Evolutionary conservation across 352 stramenopile species (phyloP).

Genomic region (Pythium insidiosum): DNA sequence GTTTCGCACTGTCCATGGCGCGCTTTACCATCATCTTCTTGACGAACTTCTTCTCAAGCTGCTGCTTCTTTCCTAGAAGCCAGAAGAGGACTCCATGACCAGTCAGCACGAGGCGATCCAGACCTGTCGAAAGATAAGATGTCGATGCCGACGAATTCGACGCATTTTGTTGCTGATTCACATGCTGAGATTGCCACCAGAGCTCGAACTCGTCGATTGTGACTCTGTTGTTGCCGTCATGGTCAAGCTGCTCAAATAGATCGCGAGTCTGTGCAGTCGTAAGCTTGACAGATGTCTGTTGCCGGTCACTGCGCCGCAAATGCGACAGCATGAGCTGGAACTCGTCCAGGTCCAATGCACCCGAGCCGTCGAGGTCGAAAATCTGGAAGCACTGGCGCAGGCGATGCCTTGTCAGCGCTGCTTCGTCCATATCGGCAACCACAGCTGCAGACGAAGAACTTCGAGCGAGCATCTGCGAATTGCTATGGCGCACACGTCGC

Average conservation of each 20-base stretch:
- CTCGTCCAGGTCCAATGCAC: conserved; percentile 33
- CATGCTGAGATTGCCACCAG: conserved; percentile 25
- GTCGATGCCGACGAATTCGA: conserved; percentile 22
- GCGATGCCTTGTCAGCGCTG: conserved; percentile 8
- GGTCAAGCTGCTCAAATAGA: conserved; percentile 32
- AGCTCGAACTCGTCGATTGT: conserved; percentile 24
- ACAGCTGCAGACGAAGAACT: too few relatives aligned
- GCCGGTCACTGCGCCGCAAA: conserved; percentile 16
- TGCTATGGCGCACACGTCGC: not conserved
- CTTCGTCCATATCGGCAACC: too few relatives aligned
- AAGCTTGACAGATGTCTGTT: conserved; percentile 10
- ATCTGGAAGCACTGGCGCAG: conserved; percentile 34
- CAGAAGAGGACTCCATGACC: conserved; percentile 38
- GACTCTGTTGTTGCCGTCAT: conserved; percentile 21
- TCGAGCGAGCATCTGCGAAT: too few relatives aligned
- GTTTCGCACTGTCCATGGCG: conserved; percentile 22
- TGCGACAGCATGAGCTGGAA: conserved; percentile 45
- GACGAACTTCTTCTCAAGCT: conserved; percentile 40
- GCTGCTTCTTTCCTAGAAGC: conserved; percentile 31
- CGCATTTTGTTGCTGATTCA: not conserved
- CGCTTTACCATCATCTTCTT: conserved; percentile 33
- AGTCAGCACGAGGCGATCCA: conserved; percentile 28
- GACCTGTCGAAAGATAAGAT: conserved; percentile 22
- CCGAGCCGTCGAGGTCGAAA: conserved; percentile 41
- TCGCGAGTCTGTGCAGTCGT: conserved; percentile 21